A percentile compares a stretch with the other conserved stretches of the same genome.
phyloP scores from a whole-genome alignment of 164 flowering plant species.

The Macadamia tetraphylla region DNA sequence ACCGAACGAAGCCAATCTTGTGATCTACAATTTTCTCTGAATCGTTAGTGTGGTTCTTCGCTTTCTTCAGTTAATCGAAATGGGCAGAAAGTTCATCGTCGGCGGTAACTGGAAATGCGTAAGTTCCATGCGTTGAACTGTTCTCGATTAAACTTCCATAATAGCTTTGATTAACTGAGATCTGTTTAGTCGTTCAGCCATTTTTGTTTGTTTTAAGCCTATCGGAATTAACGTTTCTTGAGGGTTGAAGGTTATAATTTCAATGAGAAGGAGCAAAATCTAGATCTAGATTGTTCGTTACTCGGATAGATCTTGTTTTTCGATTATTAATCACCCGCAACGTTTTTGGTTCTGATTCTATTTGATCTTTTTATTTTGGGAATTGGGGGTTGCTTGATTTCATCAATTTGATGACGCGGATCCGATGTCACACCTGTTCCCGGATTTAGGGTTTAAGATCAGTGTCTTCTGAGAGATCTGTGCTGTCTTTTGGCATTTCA shows the following conservation, averaged over 20 bases:
- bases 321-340: not conserved
- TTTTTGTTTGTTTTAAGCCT: too few species aligned
- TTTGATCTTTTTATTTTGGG: not conserved
- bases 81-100: slow-evolving; percentile 84
- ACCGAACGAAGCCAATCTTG: not conserved
- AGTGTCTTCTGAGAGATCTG: not conserved
- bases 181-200: not conserved
- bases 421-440: not conserved
- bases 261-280: too few species aligned
- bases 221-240: too few species aligned
- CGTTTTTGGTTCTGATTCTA: not conserved
- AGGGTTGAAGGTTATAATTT: not conserved
- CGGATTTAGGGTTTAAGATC: not conserved
- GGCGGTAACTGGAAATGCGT: slow-evolving; percentile 99
- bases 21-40: not conserved
- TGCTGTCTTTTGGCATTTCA: not conserved
- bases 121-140: slow-evolving; percentile 8
- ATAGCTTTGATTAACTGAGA: too few species aligned
- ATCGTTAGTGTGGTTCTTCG: not conserved
- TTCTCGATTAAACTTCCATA: not conserved
- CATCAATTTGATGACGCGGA: not conserved
- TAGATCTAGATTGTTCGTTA: not conserved
- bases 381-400: not conserved
- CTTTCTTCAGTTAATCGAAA: slow-evolving; percentile 9
- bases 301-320: not conserved